A percentile compares a stretch with the other conserved stretches of the same genome.
These are phyloP conservation scores for Globisporangium okanoganense DNA, from an alignment of 352 stramenopile species.

Conservation along the genomic window DNA sequence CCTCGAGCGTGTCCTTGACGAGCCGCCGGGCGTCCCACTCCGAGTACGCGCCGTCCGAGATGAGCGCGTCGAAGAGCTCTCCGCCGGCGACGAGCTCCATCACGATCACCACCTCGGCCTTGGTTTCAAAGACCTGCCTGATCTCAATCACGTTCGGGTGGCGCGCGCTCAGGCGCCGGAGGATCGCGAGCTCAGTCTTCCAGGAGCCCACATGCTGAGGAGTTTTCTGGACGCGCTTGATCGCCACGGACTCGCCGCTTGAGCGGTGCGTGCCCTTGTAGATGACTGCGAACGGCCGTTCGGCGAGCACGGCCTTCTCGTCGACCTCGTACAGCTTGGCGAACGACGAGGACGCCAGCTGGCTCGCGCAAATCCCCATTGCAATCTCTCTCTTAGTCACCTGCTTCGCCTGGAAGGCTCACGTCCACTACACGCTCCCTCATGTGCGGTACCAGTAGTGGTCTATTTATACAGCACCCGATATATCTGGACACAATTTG, in stretches of 20 bases:
- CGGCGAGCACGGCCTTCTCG: slow-evolving; percentile 34
- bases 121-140: slow-evolving; percentile 46
- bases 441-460: too few relatives aligned
- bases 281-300: slow-evolving; percentile 46
- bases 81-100: slow-evolving; percentile 56
- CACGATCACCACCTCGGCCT: slow-evolving; percentile 47
- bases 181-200: slow-evolving; percentile 45
- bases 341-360: slow-evolving; percentile 20
- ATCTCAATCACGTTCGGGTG: slow-evolving; percentile 61
- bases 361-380: slow-evolving; percentile 54
- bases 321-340: slow-evolving; percentile 39
- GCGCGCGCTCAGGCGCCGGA: slow-evolving; percentile 39
- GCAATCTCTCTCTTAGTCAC: background rate
- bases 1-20: slow-evolving; percentile 42
- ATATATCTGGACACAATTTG: too few relatives aligned
- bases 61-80: slow-evolving; percentile 69
- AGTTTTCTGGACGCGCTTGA: slow-evolving; percentile 66
- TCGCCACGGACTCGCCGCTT: slow-evolving; percentile 31
- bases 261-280: slow-evolving; percentile 36
- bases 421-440: too few relatives aligned
- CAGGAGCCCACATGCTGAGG: slow-evolving; percentile 17
- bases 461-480: too few relatives aligned
- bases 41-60: slow-evolving; percentile 71
- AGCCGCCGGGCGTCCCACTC: slow-evolving; percentile 63
- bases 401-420: too few relatives aligned